Evolutionary conservation across 345 rosid genomes (phyloP).

Genomic region (Bruguiera sexangula): DNA sequence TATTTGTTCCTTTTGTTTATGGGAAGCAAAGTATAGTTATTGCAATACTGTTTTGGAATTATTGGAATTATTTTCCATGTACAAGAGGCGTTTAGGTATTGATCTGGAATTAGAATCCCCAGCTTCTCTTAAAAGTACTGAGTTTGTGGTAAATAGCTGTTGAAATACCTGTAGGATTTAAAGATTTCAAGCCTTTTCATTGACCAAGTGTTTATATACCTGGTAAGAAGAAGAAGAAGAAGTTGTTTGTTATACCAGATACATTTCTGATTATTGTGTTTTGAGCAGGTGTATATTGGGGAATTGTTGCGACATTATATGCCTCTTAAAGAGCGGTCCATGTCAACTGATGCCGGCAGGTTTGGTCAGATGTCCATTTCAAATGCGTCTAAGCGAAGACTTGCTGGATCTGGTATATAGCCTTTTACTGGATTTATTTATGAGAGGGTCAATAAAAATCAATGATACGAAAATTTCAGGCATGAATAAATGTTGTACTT

Average conservation of each 20-base stretch:
- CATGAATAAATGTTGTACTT: constrained; percentile 9
- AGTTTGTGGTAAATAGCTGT: neutral
- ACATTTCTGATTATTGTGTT: neutral
- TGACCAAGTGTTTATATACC: neutral
- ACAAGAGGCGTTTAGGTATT: too few species aligned
- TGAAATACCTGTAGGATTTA: too few species aligned
- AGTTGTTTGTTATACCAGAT: neutral
- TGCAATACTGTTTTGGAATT: too few species aligned
- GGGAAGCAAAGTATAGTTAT: too few species aligned
- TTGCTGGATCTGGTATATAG: constrained; percentile 63
- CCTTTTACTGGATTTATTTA: neutral
- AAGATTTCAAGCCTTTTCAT: neutral
- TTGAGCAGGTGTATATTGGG: constrained; percentile 73
- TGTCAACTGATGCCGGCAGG: constrained; percentile 40
- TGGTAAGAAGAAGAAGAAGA: neutral
- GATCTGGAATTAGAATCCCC: too few species aligned
- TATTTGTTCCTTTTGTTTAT: too few species aligned
- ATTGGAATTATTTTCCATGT: too few species aligned
- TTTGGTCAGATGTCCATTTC: constrained; percentile 71
- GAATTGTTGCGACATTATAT: constrained; percentile 83
- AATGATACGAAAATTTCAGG: neutral
- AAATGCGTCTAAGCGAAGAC: constrained; percentile 78
- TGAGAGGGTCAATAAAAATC: neutral
- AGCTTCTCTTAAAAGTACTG: neutral
- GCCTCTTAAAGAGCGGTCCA: constrained; percentile 60